Percentiles rank a stretch among this genome's conserved stretches.
These are phyloP conservation scores for Xylaria sp. DNA, from an alignment of 2,329 filamentous ascomycete genomes.

Conservation along the genomic window DNA sequence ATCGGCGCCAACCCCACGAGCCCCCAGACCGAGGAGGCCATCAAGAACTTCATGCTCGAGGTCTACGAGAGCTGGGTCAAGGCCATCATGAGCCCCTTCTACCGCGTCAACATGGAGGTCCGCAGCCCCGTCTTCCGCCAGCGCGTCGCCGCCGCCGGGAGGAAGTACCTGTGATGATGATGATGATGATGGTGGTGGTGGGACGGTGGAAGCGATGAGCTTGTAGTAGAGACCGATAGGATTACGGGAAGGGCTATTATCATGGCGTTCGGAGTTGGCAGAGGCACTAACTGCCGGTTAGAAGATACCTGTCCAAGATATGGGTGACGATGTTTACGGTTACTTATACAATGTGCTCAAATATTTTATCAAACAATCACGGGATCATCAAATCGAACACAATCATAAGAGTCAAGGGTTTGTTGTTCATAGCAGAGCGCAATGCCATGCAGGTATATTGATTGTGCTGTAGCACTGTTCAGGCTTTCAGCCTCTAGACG, in stretches of 20 bases:
- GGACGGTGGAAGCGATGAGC: not conserved
- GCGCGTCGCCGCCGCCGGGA: conserved; percentile 82
- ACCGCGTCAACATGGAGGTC: conserved; percentile 81
- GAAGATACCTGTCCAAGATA: conserved; percentile 20
- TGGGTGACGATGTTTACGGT: too few species aligned
- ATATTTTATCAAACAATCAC: too few species aligned
- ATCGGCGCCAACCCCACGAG: conserved; percentile 84
- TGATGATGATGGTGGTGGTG: too few species aligned
- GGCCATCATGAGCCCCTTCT: conserved; percentile 96
- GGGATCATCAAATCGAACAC: not conserved
- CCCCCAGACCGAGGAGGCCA: conserved; percentile 91
- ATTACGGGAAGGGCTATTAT: not conserved
- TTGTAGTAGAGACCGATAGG: too few species aligned
- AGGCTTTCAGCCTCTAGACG: conserved; percentile 26
- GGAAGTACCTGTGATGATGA: conserved; percentile 84
- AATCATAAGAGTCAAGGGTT: not conserved
- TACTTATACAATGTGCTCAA: too few species aligned
- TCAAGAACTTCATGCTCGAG: conserved; percentile 91
- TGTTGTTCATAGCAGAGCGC: conserved; percentile 28
- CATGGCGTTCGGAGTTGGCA: conserved; percentile 25
- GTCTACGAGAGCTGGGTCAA: conserved; percentile 98
- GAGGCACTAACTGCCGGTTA: not conserved
- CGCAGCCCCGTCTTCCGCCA: conserved; percentile 83
- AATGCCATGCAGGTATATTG: conserved; percentile 32
- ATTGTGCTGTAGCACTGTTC: conserved; percentile 29